These are phyloP conservation scores for Furcasterigmium furcatum DNA, from an alignment of 2,329 filamentous ascomycete species.

Conservation along the genomic window DNA sequence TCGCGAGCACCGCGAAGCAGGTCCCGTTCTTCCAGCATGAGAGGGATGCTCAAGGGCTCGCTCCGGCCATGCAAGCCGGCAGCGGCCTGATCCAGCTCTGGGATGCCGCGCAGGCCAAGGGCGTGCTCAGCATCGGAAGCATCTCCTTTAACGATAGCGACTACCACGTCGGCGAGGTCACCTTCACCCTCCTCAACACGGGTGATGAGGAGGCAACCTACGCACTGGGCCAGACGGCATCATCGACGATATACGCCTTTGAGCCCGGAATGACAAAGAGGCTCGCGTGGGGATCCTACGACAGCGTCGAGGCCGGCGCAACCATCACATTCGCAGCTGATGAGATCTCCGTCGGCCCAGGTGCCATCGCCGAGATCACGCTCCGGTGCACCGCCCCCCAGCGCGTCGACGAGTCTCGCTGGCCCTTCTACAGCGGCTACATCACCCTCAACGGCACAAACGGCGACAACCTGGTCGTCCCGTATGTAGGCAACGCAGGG, in stretches of 20 bases:
- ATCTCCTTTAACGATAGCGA: conserved; percentile 64
- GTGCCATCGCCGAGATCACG: conserved; percentile 38
- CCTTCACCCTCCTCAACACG: conserved; percentile 55
- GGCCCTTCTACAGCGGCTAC: conserved; percentile 40
- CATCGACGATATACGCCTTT: conserved; percentile 13
- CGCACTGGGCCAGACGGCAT: conserved; percentile 35
- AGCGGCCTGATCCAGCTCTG: conserved; percentile 57
- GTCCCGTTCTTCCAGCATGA: too few species aligned
- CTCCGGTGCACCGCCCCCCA: conserved; percentile 40
- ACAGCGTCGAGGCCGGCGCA: conserved; percentile 36
- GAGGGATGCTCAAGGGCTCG: conserved; percentile 24
- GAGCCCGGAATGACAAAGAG: too few species aligned
- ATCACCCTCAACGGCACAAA: conserved; percentile 36
- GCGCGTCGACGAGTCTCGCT: conserved; percentile 26
- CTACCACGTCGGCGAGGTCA: conserved; percentile 43
- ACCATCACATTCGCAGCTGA: conserved; percentile 36
- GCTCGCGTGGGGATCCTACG: conserved; percentile 36
- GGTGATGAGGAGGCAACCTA: conserved; percentile 46
- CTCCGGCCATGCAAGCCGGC: conserved; percentile 50
- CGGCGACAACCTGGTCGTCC: conserved; percentile 30
- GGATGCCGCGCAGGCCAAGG: conserved; percentile 53
- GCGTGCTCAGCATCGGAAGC: conserved; percentile 49
- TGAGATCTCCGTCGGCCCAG: conserved; percentile 35
- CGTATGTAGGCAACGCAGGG: conserved; percentile 36
- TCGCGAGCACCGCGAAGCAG: conserved; percentile 47